These are phyloP conservation scores for Calonectria crousiana DNA, from an alignment of 2,329 filamentous ascomycete genomes.

Conservation along the genomic window DNA sequence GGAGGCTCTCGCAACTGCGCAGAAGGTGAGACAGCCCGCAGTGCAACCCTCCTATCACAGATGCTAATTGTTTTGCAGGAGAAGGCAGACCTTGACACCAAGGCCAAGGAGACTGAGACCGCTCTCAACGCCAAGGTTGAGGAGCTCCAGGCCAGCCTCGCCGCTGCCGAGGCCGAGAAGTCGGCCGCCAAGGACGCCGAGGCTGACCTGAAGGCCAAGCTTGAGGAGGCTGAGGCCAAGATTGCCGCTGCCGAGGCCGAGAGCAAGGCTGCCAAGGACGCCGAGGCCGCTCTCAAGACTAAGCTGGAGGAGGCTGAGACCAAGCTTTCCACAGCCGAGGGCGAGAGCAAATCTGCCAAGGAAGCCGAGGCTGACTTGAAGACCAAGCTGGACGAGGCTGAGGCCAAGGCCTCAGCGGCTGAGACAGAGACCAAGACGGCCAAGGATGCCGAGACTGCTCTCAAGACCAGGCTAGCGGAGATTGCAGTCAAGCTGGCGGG, in stretches of 20 bases:
- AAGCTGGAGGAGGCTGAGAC: slow-evolving; percentile 37
- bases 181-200: slow-evolving; percentile 24
- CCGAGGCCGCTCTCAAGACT: slow-evolving; percentile 34
- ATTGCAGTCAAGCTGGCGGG: slow-evolving; percentile 17
- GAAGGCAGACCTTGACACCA: slow-evolving; percentile 35
- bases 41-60: too few species aligned
- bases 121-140: slow-evolving; percentile 37
- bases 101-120: slow-evolving; percentile 37
- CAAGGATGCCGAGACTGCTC: slow-evolving; percentile 31
- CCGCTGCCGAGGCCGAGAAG: slow-evolving; percentile 29
- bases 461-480: slow-evolving; percentile 31
- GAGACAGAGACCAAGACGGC: slow-evolving; percentile 34
- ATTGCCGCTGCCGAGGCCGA: neutral
- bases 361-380: slow-evolving; percentile 10
- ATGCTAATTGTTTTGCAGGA: slow-evolving; percentile 35
- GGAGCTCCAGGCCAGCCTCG: slow-evolving; percentile 30
- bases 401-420: slow-evolving; percentile 4
- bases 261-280: slow-evolving; percentile 3
- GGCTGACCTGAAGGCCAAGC: slow-evolving; percentile 21
- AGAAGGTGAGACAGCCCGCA: slow-evolving; percentile 44
- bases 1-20: slow-evolving; percentile 50
- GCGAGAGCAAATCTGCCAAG: slow-evolving; percentile 27
- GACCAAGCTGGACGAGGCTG: slow-evolving; percentile 19
- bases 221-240: slow-evolving; percentile 9
- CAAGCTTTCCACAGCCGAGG: slow-evolving; percentile 16